These are phyloP conservation scores for Byssothecium circinans DNA, from an alignment of 2,329 filamentous ascomycete species.

Conservation along the genomic window DNA sequence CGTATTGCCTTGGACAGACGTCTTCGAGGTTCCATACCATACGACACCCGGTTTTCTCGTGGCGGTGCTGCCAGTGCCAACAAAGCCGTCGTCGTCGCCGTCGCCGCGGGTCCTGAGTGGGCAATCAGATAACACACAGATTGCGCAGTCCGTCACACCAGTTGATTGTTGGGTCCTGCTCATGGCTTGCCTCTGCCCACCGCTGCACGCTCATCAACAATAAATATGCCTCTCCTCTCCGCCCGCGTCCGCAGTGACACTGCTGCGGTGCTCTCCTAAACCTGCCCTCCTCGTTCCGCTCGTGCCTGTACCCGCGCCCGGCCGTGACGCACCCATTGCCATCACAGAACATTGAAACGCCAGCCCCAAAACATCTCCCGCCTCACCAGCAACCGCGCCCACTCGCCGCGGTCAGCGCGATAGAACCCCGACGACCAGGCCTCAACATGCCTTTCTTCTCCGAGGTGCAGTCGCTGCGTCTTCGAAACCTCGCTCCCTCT, in stretches of 20 bases:
- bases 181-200: not conserved
- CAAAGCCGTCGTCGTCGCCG: too few species aligned
- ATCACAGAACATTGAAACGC: too few species aligned
- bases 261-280: constrained; percentile 11
- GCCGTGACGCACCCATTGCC: constrained; percentile 8
- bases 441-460: constrained; percentile 36
- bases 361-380: constrained; percentile 23
- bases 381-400: constrained; percentile 20
- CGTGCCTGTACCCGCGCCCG: not conserved
- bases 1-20: too few species aligned
- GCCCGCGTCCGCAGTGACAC: constrained; percentile 3
- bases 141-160: too few species aligned
- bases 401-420: constrained; percentile 3
- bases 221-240: constrained; percentile 10
- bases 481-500: constrained; percentile 28
- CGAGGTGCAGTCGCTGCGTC: constrained; percentile 40
- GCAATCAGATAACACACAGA: too few species aligned
- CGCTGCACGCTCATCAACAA: not conserved
- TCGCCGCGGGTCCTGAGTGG: too few species aligned
- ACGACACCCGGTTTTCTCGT: too few species aligned
- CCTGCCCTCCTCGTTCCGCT: constrained; percentile 3
- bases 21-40: too few species aligned
- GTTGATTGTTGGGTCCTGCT: too few species aligned
- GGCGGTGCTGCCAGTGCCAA: not conserved
- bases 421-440: not conserved